Evolutionary conservation across 176 grass and related monocot species (phyloP).

Genomic region (Triticum timopheevii): DNA sequence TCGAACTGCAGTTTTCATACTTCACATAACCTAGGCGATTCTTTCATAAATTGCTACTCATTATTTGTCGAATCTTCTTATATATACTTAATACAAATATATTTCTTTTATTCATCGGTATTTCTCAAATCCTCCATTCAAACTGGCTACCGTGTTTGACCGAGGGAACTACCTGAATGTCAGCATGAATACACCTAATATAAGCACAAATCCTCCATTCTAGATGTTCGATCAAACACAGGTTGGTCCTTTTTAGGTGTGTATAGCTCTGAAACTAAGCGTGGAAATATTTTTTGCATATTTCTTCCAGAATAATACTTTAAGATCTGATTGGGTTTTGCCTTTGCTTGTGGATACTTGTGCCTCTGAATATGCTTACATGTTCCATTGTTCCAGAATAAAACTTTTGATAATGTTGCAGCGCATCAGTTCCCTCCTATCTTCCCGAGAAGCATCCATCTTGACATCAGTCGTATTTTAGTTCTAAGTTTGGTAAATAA

Average conservation of each 20-base stretch:
- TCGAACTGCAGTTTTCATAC: neutral
- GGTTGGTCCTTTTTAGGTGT: neutral
- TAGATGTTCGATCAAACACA: neutral
- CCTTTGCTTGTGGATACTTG: neutral
- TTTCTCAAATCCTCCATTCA: neutral
- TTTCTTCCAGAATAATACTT: too few species aligned
- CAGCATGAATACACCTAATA: neutral
- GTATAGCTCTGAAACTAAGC: too few species aligned
- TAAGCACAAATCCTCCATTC: neutral
- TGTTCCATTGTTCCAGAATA: neutral
- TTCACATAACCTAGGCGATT: neutral
- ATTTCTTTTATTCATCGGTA: neutral
- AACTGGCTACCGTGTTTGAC: neutral
- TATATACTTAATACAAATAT: too few species aligned
- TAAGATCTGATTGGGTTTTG: too few species aligned
- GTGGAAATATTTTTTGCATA: too few species aligned
- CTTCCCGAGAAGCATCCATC: neutral
- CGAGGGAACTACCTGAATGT: neutral
- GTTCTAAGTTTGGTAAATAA: neutral
- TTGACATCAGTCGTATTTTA: neutral
- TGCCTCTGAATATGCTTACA: neutral
- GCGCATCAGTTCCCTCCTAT: neutral
- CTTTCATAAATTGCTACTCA: neutral
- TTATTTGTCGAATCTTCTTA: neutral
- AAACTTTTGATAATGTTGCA: conserved; percentile 20